Base-by-base conservation (phyloP, 2,329 filamentous ascomycete genomes). In the Bipolaris cookei region DNA sequence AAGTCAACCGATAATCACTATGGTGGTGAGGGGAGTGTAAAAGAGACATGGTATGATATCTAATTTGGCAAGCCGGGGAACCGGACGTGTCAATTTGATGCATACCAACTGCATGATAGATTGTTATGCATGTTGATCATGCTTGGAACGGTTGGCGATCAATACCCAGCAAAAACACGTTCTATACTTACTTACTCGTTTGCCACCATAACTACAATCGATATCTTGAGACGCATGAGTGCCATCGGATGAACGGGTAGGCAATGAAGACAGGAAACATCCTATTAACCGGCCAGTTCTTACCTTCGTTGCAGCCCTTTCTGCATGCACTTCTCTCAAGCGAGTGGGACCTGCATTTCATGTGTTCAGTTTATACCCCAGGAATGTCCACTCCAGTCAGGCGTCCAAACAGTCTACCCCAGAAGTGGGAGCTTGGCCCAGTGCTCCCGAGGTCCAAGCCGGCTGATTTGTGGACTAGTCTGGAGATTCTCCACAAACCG, bases 391-490 rank as follows among this genome's bases (percentile, higher is more conserved):
- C 58, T 16, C 62, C 57, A 57, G 47, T 60, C 55, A 54, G n/a
- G 25, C 51, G 20, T 54, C 54, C 21, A 57, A 56, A 55, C 45
- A 45, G 7, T 50, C 54, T 62, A 61, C 56, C 56, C 54, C 54
- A 48, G 38, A 54, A 55, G 43, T 10, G 57, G 54, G 13, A 41
- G 23, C 44, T 59, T 42, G n/a, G 34, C 42, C 54, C 52, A 42
- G 56, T 34, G 42, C 46, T 49, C 42, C 62, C 58, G 62, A 61
- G 56, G 58, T 61, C 62, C 62, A 67, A 67, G 64, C 64, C 64
- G 64, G 64, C 51, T 67, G 63, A 65, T 64, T 64, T 59, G 61
- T 65, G 56, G 62, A 59, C 53, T 62, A 54, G 58, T 54, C 34
- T 60, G 56, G 34, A 46, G 30, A 43, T 49, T 51, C 57, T 62